phyloP scores from a whole-genome alignment of 495 filamentous ascomycete genomes.

The Trichocladium antarcticum region DNA sequence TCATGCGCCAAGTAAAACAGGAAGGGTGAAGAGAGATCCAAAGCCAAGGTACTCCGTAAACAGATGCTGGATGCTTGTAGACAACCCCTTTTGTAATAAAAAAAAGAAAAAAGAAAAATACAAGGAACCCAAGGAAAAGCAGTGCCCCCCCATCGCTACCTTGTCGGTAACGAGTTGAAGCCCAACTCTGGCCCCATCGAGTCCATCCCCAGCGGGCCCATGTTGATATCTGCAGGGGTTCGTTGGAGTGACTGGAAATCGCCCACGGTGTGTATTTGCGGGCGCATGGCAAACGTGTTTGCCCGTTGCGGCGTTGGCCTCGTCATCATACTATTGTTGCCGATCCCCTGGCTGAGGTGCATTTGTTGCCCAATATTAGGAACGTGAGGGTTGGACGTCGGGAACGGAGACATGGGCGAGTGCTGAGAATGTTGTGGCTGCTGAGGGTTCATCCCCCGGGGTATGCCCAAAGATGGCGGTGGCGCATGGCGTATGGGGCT shows the following conservation, averaged over 20 bases:
- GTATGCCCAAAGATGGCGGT: constrained; percentile 20
- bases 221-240: constrained; percentile 32
- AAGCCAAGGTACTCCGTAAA: constrained; percentile 10
- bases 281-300: constrained; percentile 33
- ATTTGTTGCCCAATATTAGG: constrained; percentile 22
- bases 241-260: constrained; percentile 39
- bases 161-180: constrained; percentile 26
- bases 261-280: constrained; percentile 35
- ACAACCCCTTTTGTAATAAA: background rate
- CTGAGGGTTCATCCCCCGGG: constrained; percentile 26
- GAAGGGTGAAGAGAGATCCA: background rate
- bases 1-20: background rate
- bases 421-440: constrained; percentile 25
- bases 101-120: constrained; percentile 10
- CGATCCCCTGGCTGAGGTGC: constrained; percentile 27
- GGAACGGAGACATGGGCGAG: constrained; percentile 23
- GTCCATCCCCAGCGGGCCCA: constrained; percentile 28
- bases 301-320: constrained; percentile 31
- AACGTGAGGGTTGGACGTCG: constrained; percentile 24
- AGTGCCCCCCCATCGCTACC: constrained; percentile 13
- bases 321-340: constrained; percentile 28
- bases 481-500: constrained; percentile 35
- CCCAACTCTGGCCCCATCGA: constrained; percentile 24
- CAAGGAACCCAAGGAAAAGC: background rate
- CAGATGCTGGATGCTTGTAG: constrained; percentile 9